Evolutionary conservation across 2,329 filamentous ascomycete species (phyloP), one percentile per base, ranked within the genome.

Genomic region (Fusarium falciforme): DNA sequence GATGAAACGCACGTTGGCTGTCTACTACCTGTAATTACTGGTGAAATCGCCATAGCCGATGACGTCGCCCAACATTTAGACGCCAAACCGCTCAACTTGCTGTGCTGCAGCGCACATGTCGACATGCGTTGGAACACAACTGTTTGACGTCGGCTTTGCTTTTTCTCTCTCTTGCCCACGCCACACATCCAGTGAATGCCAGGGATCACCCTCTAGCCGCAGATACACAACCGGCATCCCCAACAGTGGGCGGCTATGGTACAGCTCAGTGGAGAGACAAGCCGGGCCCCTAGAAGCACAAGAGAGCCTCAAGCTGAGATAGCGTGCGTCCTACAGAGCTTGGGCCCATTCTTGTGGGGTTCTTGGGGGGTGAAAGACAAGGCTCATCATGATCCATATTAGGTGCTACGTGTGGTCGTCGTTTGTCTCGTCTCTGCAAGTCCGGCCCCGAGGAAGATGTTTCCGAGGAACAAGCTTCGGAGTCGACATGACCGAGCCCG

Each of bases 391-490:
- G 36, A 62, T 29, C 55, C 52, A 64, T 40, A 36, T 49, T 55
- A 66, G 55, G 5, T 42, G 27, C 27, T 58, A 36, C 42, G 42
- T 57, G 33, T 47, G 31, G 36, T 14, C 29, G 29, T 31, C 29
- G 29, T 29, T 44, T n/a, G 49, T 58, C 54, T 58, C 54, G n/a
- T 29, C 36, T 38, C 55, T 70, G 29, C 27, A 67, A 55, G 55
- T 74, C 72, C 72, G 72, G 61, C 59, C 60, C 71, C 72, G 72
- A 72, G 72, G 72, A 74, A 69, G 44, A 40, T 55, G 62, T 36
- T 63, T 74, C 72, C 68, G 68, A 74, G 72, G 72, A 73, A 58
- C 31, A 22, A 64, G 16, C 57, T 59, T 65, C 49, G 70, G 70
- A 73, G 47, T 66, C 68, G 31, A 33, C 27, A 66, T 44, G 57